phyloP scores from a whole-genome alignment of 2,329 filamentous ascomycete species.

The Scortechinia acanthostroma region DNA sequence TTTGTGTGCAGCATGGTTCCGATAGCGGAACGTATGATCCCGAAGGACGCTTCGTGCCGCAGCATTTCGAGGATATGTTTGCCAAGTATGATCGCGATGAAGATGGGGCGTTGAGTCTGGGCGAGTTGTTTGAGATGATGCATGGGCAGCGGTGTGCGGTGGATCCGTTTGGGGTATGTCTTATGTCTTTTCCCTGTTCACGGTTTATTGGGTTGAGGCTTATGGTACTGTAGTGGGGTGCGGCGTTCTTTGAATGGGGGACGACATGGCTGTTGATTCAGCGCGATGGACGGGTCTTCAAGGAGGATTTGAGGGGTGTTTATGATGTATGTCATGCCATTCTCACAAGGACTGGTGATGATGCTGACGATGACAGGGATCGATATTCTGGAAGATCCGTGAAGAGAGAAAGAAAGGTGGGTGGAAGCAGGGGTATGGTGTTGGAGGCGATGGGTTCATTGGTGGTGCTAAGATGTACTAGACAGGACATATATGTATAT shows the following conservation, averaged over 20 bases:
- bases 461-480: too few species aligned
- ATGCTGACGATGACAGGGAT: background rate
- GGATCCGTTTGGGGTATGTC: conserved; percentile 34
- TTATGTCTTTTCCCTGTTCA: background rate
- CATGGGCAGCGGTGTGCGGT: conserved; percentile 27
- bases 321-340: conserved; percentile 28
- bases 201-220: background rate
- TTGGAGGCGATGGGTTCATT: too few species aligned
- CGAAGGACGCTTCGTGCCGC: conserved; percentile 37
- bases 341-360: background rate
- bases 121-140: conserved; percentile 23
- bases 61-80: conserved; percentile 41
- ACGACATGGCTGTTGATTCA: conserved; percentile 43
- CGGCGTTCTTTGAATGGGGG: conserved; percentile 20
- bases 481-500: too few species aligned
- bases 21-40: conserved; percentile 35
- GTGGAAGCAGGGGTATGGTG: too few species aligned
- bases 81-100: conserved; percentile 30
- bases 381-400: conserved; percentile 1
- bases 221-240: conserved; percentile 9
- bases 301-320: conserved; percentile 44
- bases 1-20: conserved; percentile 27
- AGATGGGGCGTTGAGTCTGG: conserved; percentile 25
- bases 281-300: conserved; percentile 44
- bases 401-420: background rate